phyloP scores from a whole-genome alignment of 2,329 filamentous ascomycete genomes.

The Xylariales sp. region DNA sequence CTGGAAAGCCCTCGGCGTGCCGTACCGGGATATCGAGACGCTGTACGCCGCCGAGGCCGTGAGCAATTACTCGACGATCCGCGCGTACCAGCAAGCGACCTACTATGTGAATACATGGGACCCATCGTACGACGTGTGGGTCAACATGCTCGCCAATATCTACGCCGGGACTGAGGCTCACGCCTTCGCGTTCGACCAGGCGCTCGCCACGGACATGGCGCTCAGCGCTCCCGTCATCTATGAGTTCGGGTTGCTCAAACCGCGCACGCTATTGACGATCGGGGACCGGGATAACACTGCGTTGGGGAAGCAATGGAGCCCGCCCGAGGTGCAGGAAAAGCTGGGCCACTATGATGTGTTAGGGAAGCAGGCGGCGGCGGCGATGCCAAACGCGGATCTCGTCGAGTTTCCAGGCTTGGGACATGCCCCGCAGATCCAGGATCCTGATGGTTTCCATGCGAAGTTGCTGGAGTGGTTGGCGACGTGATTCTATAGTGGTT shows the following conservation, averaged over 20 bases:
- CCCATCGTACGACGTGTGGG: slow-evolving; percentile 64
- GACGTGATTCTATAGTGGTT: slow-evolving; percentile 20
- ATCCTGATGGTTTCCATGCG: slow-evolving; percentile 59
- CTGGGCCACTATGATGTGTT: slow-evolving; percentile 63
- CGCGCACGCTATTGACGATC: slow-evolving; percentile 61
- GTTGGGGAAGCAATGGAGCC: slow-evolving; percentile 64
- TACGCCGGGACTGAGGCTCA: slow-evolving; percentile 59
- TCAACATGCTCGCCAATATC: slow-evolving; percentile 64
- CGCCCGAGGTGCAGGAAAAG: slow-evolving; percentile 55
- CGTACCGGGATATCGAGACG: slow-evolving; percentile 58
- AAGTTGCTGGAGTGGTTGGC: slow-evolving; percentile 59
- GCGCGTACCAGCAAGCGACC: slow-evolving; percentile 58
- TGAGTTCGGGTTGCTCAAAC: slow-evolving; percentile 59
- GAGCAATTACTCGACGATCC: slow-evolving; percentile 58
- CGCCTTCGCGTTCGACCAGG: slow-evolving; percentile 60
- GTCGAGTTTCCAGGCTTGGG: slow-evolving; percentile 61
- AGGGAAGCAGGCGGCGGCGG: slow-evolving; percentile 57
- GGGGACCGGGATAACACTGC: slow-evolving; percentile 66
- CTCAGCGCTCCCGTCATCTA: slow-evolving; percentile 63
- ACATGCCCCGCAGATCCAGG: slow-evolving; percentile 65
- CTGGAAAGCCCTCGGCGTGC: slow-evolving; percentile 62
- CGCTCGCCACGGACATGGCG: slow-evolving; percentile 65
- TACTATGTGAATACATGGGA: slow-evolving; percentile 64
- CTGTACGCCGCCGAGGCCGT: slow-evolving; percentile 53
- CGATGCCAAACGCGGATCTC: slow-evolving; percentile 58